Evolutionary conservation across 306 rosid species (phyloP).

Genomic region (Mucuna pruriens): DNA sequence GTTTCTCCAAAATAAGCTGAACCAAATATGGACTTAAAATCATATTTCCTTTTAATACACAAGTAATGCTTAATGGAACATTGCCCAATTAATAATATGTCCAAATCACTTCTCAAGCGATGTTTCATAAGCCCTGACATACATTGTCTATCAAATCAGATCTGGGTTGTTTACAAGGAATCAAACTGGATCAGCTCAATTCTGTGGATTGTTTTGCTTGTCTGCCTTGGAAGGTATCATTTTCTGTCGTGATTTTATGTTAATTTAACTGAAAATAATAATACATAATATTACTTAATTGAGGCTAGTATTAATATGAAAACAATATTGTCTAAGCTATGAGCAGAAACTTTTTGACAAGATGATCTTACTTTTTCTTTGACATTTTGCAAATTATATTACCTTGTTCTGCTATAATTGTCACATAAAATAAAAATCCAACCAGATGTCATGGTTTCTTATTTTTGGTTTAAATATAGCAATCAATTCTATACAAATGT

Average conservation of each 20-base stretch:
- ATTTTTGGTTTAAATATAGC: not conserved
- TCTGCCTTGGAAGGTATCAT: constrained; percentile 72
- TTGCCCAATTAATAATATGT: not conserved
- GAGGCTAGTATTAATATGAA: constrained; percentile 14
- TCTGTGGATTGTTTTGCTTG: constrained; percentile 69
- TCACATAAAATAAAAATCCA: constrained; percentile 16
- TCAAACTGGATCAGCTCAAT: constrained; percentile 65
- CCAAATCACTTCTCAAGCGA: constrained; percentile 8
- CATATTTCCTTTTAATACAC: constrained; percentile 3
- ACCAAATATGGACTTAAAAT: not conserved
- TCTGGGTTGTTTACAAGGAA: constrained; percentile 84
- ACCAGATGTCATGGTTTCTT: constrained; percentile 19
- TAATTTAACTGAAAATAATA: not conserved
- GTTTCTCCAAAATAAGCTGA: not conserved
- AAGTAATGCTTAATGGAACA: not conserved
- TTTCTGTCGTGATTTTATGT: constrained; percentile 18
- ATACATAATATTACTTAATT: not conserved
- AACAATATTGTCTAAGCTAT: not conserved
- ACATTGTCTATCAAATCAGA: constrained; percentile 48
- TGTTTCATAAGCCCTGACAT: constrained; percentile 32
- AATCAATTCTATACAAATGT: not conserved
- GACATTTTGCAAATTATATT: constrained; percentile 1
- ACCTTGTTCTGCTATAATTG: constrained; percentile 8
- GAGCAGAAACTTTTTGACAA: constrained; percentile 21
- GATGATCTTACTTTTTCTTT: not conserved